Conservation (phyloP, 305 asterid species). For the Coffea humblotiana region DNA sequence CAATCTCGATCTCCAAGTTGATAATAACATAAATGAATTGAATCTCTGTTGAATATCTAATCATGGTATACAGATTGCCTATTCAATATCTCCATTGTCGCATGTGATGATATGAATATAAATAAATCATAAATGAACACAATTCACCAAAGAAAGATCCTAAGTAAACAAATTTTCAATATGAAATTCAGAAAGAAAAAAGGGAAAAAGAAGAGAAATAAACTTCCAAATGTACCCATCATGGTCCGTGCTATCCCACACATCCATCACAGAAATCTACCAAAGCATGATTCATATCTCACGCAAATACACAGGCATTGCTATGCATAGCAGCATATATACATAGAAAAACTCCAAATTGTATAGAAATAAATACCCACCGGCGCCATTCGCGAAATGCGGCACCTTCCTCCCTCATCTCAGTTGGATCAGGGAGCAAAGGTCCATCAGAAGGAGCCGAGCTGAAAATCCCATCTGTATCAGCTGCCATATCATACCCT, state of each 20-base stretch:
- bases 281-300: background rate
- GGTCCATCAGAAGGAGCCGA: conserved; percentile 54
- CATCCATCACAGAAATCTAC: background rate
- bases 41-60: background rate
- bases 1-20: background rate
- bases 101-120: background rate
- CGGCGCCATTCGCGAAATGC: conserved; percentile 98
- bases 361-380: conserved; percentile 32
- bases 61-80: background rate
- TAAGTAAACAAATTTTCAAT: too few species aligned
- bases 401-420: conserved; percentile 85
- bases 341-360: background rate
- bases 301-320: background rate
- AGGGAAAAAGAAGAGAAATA: too few species aligned
- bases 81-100: background rate
- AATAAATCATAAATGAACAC: background rate
- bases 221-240: too few species aligned
- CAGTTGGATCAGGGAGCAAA: conserved; percentile 70
- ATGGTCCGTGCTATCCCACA: background rate
- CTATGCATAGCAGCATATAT: background rate
- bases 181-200: too few species aligned
- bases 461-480: conserved; percentile 55
- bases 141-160: too few species aligned
- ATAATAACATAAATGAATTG: background rate
- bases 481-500: conserved; percentile 48